Percentiles rank a stretch among this genome's conserved stretches.
These are phyloP conservation scores for Mortierella alpina DNA, from an alignment of 192 early-diverging fungal species.

Conservation along the genomic window DNA sequence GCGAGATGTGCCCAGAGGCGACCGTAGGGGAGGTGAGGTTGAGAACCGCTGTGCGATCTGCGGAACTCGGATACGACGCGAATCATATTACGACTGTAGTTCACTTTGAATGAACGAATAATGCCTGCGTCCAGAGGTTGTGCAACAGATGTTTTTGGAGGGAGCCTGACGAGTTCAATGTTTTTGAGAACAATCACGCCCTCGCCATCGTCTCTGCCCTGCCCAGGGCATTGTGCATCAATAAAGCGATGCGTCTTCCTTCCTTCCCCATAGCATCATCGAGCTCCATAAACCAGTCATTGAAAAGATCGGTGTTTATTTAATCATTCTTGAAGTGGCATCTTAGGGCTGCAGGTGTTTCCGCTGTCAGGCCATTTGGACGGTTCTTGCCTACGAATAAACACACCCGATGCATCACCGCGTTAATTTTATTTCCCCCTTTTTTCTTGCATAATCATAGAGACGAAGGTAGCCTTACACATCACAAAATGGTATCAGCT, in stretches of 20 bases:
- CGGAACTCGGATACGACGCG: background rate
- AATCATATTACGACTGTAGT: slow-evolving; percentile 3
- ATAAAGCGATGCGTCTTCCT: slow-evolving; percentile 1
- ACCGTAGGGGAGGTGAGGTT: slow-evolving; percentile 1
- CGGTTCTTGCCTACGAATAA: background rate
- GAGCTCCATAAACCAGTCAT: background rate
- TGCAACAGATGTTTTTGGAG: background rate
- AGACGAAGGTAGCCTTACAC: background rate
- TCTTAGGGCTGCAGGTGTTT: background rate
- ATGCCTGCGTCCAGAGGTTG: slow-evolving; percentile 9
- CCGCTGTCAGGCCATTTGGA: background rate
- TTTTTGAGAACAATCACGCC: background rate
- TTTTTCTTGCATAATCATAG: background rate
- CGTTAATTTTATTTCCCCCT: too few relatives aligned
- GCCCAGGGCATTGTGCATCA: slow-evolving; percentile 11
- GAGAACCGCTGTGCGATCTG: too few relatives aligned
- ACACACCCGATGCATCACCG: background rate
- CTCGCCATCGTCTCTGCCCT: background rate
- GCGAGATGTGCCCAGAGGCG: background rate
- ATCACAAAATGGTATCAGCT: background rate
- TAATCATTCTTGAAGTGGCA: background rate
- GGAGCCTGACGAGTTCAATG: background rate
- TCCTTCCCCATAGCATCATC: background rate
- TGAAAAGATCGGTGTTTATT: background rate
- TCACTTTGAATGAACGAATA: slow-evolving; percentile 7